These are phyloP conservation scores for Boletus semigastroideus DNA, from an alignment of 1,284 basidiomycete genomes.

Conservation along the genomic window DNA sequence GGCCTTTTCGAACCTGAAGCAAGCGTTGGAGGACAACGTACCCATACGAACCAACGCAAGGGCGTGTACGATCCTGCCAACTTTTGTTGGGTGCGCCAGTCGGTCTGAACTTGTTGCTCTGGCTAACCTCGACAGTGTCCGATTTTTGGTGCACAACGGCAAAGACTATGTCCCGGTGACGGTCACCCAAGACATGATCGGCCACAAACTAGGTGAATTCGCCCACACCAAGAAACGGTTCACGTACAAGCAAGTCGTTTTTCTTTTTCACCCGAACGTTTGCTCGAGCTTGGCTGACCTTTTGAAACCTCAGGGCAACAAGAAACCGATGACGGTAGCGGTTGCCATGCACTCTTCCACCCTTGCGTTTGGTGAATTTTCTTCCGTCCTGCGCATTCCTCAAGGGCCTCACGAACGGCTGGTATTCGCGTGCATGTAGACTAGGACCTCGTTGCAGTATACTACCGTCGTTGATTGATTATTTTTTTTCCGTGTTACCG, in stretches of 20 bases:
- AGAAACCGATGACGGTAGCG: slow-evolving; percentile 26
- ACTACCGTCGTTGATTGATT: background rate
- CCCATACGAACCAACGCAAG: slow-evolving; percentile 90
- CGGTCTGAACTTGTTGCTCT: background rate
- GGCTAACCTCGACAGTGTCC: slow-evolving; percentile 48
- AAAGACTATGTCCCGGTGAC: slow-evolving; percentile 86
- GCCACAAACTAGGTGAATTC: slow-evolving; percentile 97
- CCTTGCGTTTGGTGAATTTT: background rate
- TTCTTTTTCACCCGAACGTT: background rate
- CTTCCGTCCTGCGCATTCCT: background rate
- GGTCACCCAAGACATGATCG: slow-evolving; percentile 97
- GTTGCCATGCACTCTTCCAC: background rate
- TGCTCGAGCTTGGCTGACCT: background rate
- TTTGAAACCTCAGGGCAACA: slow-evolving; percentile 18
- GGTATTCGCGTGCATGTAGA: background rate
- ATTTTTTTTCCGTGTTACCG: slow-evolving; percentile 23
- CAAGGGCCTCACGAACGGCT: background rate
- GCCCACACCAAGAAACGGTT: slow-evolving; percentile 82
- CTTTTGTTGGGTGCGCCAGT: slow-evolving; percentile 78
- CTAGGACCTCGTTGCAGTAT: background rate
- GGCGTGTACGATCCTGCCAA: slow-evolving; percentile 91
- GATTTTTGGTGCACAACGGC: slow-evolving; percentile 94
- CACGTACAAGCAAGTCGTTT: slow-evolving; percentile 60
- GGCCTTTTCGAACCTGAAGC: slow-evolving; percentile 86
- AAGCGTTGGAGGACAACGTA: slow-evolving; percentile 80